These are phyloP conservation scores for Gamarada debralockiae DNA, from an alignment of 495 filamentous ascomycete genomes.

Conservation along the genomic window DNA sequence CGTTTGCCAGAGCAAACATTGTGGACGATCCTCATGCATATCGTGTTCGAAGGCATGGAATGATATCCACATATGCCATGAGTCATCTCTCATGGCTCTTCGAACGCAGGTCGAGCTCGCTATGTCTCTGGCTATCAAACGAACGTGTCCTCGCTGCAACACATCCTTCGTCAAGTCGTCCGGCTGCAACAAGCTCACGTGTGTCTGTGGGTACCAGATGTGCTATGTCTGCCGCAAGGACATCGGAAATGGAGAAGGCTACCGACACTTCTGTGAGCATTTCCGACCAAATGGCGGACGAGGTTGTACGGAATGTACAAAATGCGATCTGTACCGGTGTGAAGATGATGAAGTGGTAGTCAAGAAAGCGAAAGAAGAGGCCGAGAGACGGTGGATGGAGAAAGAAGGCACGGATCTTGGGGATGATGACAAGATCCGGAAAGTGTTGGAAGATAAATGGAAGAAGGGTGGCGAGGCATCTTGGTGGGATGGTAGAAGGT, in stretches of 20 bases:
- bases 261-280: constrained; percentile 92
- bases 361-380: constrained; percentile 67
- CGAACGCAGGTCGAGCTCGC: constrained; percentile 86
- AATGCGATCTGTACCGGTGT: constrained; percentile 83
- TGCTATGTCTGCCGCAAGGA: constrained; percentile 82
- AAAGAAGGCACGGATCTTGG: constrained; percentile 52
- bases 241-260: constrained; percentile 60
- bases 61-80: constrained; percentile 75
- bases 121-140: constrained; percentile 89
- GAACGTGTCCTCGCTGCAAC: constrained; percentile 87
- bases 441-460: constrained; percentile 24
- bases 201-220: constrained; percentile 96
- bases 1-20: constrained; percentile 62
- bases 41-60: constrained; percentile 61
- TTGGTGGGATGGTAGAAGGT: constrained; percentile 22
- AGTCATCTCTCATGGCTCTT: constrained; percentile 77
- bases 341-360: constrained; percentile 84
- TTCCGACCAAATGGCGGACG: constrained; percentile 75
- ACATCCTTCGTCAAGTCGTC: constrained; percentile 87
- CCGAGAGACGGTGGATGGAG: constrained; percentile 77
- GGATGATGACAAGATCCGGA: constrained; percentile 38
- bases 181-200: constrained; percentile 97
- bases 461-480: constrained; percentile 9
- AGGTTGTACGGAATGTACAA: constrained; percentile 71
- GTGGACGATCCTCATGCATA: constrained; percentile 71